Evolutionary conservation across 169 alveolate species (phyloP).

Genomic region (Fabrea salina): DNA sequence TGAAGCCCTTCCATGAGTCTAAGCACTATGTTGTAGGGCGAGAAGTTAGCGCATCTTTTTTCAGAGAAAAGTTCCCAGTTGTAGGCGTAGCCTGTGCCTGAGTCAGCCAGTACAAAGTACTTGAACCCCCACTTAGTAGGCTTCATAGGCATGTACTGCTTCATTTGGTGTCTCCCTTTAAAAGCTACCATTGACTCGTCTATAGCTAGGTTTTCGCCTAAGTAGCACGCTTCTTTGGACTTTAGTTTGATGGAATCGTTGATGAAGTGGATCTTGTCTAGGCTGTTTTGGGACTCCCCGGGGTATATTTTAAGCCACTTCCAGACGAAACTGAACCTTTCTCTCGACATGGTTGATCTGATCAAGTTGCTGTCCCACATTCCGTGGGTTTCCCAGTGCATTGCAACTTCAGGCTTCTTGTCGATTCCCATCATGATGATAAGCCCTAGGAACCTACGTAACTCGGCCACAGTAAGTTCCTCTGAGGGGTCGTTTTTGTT

Average conservation of each 20-base stretch:
- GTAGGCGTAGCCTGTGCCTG: slow-evolving; percentile 37
- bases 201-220: slow-evolving; percentile 35
- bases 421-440: slow-evolving; percentile 15
- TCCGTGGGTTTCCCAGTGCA: neutral
- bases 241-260: neutral
- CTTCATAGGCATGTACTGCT: slow-evolving; percentile 38
- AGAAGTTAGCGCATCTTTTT: slow-evolving; percentile 10
- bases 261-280: neutral
- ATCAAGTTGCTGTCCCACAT: neutral
- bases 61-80: slow-evolving; percentile 34
- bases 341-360: neutral
- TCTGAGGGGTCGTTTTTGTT: too few species aligned
- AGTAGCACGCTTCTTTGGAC: slow-evolving; percentile 29
- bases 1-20: slow-evolving; percentile 28
- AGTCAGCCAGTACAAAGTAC: slow-evolving; percentile 40
- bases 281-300: neutral
- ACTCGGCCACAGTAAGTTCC: neutral
- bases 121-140: slow-evolving; percentile 40
- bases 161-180: slow-evolving; percentile 40
- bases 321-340: neutral
- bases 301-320: neutral
- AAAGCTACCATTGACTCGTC: slow-evolving; percentile 45
- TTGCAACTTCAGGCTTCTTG: neutral
- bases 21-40: neutral
- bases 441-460: neutral